Conservation (phyloP, 495 filamentous ascomycete species). For the Xylaria grammica region DNA sequence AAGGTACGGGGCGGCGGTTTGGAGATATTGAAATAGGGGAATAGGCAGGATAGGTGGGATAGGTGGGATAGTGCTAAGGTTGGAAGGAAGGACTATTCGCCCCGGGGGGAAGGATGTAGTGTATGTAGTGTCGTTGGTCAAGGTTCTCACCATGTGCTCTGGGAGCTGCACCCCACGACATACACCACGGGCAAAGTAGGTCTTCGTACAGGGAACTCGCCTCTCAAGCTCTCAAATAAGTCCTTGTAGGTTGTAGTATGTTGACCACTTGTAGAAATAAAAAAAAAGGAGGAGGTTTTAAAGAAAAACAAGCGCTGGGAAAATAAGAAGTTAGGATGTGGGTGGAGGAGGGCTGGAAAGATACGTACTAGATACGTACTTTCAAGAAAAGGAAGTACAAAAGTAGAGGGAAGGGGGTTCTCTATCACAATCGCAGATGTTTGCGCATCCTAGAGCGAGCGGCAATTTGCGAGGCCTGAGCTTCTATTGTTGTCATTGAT, state of each 20-base stretch:
- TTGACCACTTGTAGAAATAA: not conserved
- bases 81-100: not conserved
- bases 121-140: not conserved
- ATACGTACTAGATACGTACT: not conserved
- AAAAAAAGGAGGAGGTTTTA: not conserved
- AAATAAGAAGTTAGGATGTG: not conserved
- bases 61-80: not conserved
- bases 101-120: conserved; percentile 12
- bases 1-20: not conserved
- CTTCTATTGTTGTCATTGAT: not conserved
- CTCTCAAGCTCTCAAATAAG: not conserved
- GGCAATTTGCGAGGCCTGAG: not conserved
- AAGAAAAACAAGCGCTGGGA: not conserved
- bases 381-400: not conserved
- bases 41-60: too few relatives aligned
- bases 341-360: not conserved
- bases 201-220: not conserved
- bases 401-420: not conserved
- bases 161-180: conserved; percentile 8
- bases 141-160: not conserved
- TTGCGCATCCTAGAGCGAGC: not conserved
- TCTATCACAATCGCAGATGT: not conserved
- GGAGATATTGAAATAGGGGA: not conserved
- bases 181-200: not conserved
- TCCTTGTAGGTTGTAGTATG: not conserved